Base-by-base conservation (phyloP, 1,284 basidiomycete species). In the Marasmius fiardii region DNA sequence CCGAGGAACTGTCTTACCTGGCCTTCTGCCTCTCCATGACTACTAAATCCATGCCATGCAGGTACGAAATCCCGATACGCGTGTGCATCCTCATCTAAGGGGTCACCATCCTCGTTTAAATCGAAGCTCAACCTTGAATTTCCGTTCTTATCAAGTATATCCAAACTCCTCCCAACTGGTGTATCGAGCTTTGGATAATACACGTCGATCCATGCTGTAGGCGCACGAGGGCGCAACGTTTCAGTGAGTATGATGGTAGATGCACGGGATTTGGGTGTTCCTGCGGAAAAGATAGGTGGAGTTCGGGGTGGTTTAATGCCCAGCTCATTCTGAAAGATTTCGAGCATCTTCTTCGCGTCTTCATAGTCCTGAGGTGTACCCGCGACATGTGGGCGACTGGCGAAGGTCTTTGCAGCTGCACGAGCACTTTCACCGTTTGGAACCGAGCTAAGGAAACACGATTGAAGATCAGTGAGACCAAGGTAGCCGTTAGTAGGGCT, bases 121-220 rank as follows among this genome's bases (percentile, higher is more conserved):
- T 87, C 76, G 12, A 86, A 93, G 34, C 74, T 75, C 85, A 88
- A 93, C 10, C 79, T 70, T 16, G 78, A 65, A 16, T 69, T 65
- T 0, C 82, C 85, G 48, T 83, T 73, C 4, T 74, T 71, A 33
- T 71, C 78, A 20, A 91, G 67, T 35, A 92, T 81, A 53, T 83
- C 75, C 2, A 92, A 69, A 55, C 75, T 77, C 54, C 80, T 80
- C 54, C 85, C 80, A 7, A 88, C 73, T 3, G 89, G 83, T 4
- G 82, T 88, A 69, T 94, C 92, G 74, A 94, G 73, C 39, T 93
- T 74, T 0, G 94, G 92, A 68, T 87, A 93, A 71, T 95, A 94
- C 47, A 78, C 74, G 63, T 90, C 86, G 58, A 92, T 84, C 90
- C 90, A 93, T 21, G 89, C 88, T 6, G 73, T 74, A 0, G 90